These are phyloP conservation scores for Tuber indicum DNA, from an alignment of 495 filamentous ascomycete species.

Conservation along the genomic window DNA sequence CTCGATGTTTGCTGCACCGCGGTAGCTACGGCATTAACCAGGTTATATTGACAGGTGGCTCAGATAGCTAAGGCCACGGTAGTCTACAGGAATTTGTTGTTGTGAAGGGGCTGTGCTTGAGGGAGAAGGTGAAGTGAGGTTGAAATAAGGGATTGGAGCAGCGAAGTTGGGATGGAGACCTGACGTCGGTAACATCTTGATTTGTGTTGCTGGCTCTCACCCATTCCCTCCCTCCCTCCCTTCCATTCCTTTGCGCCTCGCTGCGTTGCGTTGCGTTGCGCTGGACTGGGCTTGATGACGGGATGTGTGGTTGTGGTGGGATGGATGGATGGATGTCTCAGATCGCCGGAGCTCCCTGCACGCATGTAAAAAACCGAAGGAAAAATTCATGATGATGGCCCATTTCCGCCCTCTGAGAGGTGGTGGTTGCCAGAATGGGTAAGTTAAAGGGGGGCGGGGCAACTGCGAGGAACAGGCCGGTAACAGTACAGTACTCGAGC, in stretches of 20 bases:
- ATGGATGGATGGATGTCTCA: constrained; percentile 32
- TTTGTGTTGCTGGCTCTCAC: constrained; percentile 19
- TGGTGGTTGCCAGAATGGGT: neutral
- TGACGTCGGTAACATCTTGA: constrained; percentile 38
- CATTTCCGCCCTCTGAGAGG: neutral
- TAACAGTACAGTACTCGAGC: neutral
- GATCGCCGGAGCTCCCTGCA: constrained; percentile 38
- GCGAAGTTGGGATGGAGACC: constrained; percentile 33
- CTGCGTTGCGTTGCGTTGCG: constrained; percentile 20
- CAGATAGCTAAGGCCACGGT: neutral
- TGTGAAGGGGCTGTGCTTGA: constrained; percentile 5
- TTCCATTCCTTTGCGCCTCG: constrained; percentile 20
- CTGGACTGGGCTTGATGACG: constrained; percentile 23
- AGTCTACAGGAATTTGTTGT: neutral
- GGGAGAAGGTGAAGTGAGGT: constrained; percentile 24
- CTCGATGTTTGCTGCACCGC: neutral
- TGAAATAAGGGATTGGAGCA: constrained; percentile 35
- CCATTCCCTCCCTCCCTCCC: neutral
- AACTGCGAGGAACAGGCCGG: neutral
- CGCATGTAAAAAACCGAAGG: constrained; percentile 6
- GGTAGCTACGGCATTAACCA: neutral
- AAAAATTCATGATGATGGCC: neutral
- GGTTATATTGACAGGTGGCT: neutral
- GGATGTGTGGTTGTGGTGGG: constrained; percentile 19
- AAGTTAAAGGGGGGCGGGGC: constrained; percentile 1